Evolutionary conservation across 116 monocot genomes (phyloP).

Genomic region (Trichopus zeylanicus): DNA sequence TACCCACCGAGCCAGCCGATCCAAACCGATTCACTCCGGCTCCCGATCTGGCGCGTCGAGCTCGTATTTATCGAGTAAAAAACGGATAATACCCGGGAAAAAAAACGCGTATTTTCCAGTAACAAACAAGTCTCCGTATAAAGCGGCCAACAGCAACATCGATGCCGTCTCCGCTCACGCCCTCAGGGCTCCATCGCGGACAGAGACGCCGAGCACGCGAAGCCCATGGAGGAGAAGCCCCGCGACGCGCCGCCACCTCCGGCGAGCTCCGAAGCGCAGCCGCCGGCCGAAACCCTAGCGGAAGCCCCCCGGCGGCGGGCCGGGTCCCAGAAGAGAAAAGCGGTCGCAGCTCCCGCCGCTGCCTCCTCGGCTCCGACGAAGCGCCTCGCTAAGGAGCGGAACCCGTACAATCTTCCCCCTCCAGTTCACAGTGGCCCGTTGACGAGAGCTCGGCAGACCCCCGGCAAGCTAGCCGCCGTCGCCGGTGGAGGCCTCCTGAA

Average conservation of each 20-base stretch:
- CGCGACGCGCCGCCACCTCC: conserved; percentile 9
- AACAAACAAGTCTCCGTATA: not conserved
- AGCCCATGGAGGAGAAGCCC: conserved; percentile 19
- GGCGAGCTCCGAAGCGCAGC: not conserved
- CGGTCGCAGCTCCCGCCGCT: conserved; percentile 9
- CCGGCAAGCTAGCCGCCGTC: conserved; percentile 39
- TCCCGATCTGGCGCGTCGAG: too few relatives aligned
- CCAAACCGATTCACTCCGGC: too few relatives aligned
- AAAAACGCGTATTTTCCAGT: not conserved
- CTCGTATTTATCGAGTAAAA: too few relatives aligned
- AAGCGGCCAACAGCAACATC: not conserved
- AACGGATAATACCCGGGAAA: not conserved
- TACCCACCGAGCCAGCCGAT: too few relatives aligned
- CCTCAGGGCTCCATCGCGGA: not conserved
- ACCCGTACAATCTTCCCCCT: conserved; percentile 27
- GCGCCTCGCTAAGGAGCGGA: conserved; percentile 66
- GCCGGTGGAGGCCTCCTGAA: not conserved
- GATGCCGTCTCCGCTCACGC: not conserved
- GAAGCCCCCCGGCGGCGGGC: conserved; percentile 37
- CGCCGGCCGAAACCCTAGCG: conserved; percentile 9
- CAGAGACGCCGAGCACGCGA: not conserved
- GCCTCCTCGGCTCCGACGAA: conserved; percentile 43
- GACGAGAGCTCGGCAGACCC: conserved; percentile 77
- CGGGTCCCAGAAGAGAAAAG: conserved; percentile 46
- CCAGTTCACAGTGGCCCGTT: conserved; percentile 61